These are phyloP conservation scores for Nakaseomyces delphensis DNA, from an alignment of 1,139 yeast genomes.

Conservation along the genomic window DNA sequence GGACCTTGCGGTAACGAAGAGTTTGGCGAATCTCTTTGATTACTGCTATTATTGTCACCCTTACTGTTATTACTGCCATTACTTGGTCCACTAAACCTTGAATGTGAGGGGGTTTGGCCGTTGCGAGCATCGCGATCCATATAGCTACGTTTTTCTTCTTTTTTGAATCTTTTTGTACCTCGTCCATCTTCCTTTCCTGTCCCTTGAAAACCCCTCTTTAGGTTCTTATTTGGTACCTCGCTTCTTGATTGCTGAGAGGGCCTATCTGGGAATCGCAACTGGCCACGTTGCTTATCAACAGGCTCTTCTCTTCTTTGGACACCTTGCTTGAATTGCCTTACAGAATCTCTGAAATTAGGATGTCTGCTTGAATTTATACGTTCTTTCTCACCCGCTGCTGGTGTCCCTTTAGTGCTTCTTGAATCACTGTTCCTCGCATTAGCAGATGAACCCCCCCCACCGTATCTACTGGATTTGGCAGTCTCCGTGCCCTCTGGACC, in stretches of 20 bases:
- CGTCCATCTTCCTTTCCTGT: conserved; percentile 8
- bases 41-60: neutral
- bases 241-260: conserved; percentile 5
- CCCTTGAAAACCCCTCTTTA: conserved; percentile 2
- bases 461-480: conserved; percentile 8
- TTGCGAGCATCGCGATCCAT: conserved; percentile 1
- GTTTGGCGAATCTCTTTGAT: conserved; percentile 11
- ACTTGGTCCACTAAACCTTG: conserved; percentile 6
- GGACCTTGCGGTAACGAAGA: conserved; percentile 20
- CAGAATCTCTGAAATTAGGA: neutral
- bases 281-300: conserved; percentile 3
- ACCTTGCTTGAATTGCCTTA: neutral
- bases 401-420: neutral
- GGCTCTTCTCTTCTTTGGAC: neutral
- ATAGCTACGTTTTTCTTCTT: conserved; percentile 4
- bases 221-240: neutral
- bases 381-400: neutral
- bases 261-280: conserved; percentile 8
- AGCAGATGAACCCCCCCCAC: conserved; percentile 9
- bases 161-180: conserved; percentile 8
- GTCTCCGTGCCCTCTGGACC: conserved; percentile 9
- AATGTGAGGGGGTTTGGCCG: neutral
- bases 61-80: neutral
- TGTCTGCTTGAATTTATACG: neutral
- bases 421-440: conserved; percentile 7